These are phyloP conservation scores for Paxillus rubicundulus DNA, from an alignment of 768 basidiomycete species.

Conservation along the genomic window DNA sequence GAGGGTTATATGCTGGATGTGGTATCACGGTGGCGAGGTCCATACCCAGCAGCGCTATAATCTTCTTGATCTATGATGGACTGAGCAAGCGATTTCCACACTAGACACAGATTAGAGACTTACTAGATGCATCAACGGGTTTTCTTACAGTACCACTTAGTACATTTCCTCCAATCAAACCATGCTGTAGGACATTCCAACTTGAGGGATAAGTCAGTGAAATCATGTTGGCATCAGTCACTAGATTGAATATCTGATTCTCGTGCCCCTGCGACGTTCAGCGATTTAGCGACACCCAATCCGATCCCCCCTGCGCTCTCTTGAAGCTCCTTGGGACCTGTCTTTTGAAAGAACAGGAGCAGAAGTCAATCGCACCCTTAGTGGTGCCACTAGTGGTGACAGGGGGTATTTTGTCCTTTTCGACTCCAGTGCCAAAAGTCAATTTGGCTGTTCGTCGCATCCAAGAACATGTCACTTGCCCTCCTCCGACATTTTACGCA, in stretches of 20 bases:
- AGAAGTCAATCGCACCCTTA: background rate
- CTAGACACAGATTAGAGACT: background rate
- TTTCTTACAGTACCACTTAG: background rate
- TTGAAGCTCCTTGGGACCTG: background rate
- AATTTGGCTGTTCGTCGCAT: no score
- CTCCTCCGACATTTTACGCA: background rate
- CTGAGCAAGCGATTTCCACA: constrained; percentile 54
- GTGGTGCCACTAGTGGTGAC: background rate
- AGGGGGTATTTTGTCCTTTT: background rate
- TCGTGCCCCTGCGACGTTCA: no score
- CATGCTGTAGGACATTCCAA: no score
- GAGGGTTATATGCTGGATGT: constrained; percentile 89
- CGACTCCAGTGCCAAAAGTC: no score
- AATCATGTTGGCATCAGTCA: no score
- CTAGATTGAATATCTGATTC: no score
- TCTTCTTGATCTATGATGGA: constrained; percentile 90
- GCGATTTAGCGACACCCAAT: no score
- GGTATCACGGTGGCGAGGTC: constrained; percentile 85
- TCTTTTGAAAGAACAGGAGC: background rate
- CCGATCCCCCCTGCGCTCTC: no score
- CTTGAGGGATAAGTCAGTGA: no score
- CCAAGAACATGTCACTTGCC: constrained; percentile 1
- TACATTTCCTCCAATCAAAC: background rate
- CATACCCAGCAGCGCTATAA: constrained; percentile 87
- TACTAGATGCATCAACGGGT: background rate